Evolutionary conservation across 352 stramenopile species (phyloP).

Genomic region (Phytophthora colocasiae): DNA sequence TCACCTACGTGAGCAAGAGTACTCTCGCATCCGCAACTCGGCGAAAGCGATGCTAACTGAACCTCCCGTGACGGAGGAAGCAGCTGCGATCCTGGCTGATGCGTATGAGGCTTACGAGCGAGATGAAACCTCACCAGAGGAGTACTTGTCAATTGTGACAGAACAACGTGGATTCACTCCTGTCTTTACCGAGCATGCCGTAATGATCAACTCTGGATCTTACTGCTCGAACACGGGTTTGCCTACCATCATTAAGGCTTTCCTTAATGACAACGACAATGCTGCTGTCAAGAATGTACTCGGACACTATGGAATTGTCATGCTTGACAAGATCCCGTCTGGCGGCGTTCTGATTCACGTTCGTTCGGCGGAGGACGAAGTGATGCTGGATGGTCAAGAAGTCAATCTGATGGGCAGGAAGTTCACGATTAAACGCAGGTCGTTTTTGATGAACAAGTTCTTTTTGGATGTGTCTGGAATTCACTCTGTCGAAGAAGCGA

Average conservation of each 20-base stretch:
- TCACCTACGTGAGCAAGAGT: slow-evolving; percentile 5
- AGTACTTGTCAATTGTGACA: neutral
- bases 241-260: neutral
- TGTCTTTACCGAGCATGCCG: neutral
- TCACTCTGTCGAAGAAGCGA: neutral
- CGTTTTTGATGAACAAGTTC: slow-evolving; percentile 2
- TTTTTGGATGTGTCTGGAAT: slow-evolving; percentile 7
- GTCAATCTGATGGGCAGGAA: neutral
- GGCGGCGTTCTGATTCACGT: slow-evolving; percentile 6
- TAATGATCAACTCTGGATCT: neutral
- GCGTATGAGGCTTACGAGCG: slow-evolving; percentile 1
- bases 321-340: neutral
- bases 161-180: slow-evolving; percentile 1
- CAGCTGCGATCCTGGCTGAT: neutral
- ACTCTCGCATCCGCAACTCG: neutral
- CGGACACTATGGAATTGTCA: neutral
- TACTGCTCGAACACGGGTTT: neutral
- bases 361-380: neutral
- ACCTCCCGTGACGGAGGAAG: slow-evolving; percentile 1
- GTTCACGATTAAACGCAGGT: slow-evolving; percentile 4
- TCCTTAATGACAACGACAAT: neutral
- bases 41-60: neutral
- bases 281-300: neutral
- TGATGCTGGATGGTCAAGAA: slow-evolving; percentile 1
- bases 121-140: neutral